phyloP scores from a whole-genome alignment of 352 stramenopile genomes.

The Pythium brassicae region DNA sequence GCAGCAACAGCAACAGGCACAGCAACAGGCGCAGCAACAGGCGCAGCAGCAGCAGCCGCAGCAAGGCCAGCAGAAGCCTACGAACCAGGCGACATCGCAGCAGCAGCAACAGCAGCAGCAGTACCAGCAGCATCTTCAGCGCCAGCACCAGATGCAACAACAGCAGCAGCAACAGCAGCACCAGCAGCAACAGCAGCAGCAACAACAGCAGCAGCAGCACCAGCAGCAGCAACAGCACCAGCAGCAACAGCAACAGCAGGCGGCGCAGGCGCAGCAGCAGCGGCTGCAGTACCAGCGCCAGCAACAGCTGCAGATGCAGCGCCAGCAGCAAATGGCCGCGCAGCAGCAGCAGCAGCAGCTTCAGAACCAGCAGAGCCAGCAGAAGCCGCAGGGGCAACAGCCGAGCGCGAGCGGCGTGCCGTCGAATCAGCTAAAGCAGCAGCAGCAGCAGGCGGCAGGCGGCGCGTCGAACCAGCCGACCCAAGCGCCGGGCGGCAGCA shows the following conservation, averaged over 20 bases:
- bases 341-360: conserved; percentile 27
- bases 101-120: conserved; percentile 17
- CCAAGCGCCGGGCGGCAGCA: conserved; percentile 25
- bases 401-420: conserved; percentile 17
- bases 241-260: conserved; percentile 32
- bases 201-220: conserved; percentile 53
- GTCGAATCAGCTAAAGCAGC: conserved; percentile 13
- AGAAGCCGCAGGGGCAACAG: conserved; percentile 26
- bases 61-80: too few species aligned
- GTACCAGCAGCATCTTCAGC: conserved; percentile 20
- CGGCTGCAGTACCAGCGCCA: conserved; percentile 50
- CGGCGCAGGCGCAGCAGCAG: conserved; percentile 43
- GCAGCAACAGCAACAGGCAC: conserved; percentile 27
- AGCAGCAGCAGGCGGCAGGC: background rate
- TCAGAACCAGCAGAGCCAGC: conserved; percentile 45
- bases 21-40: too few species aligned
- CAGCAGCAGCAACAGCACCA: conserved; percentile 26
- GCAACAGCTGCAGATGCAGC: conserved; percentile 50
- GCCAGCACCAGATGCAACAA: conserved; percentile 13
- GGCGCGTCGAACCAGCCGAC: conserved; percentile 15
- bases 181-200: conserved; percentile 47
- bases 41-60: conserved; percentile 24
- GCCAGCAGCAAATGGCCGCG: too few species aligned
- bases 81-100: too few species aligned
- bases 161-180: conserved; percentile 45